A percentile compares a stretch with the other conserved stretches of the same genome.
phyloP scores from a whole-genome alignment of 2,329 filamentous ascomycete species.

The Colletotrichum filicis region DNA sequence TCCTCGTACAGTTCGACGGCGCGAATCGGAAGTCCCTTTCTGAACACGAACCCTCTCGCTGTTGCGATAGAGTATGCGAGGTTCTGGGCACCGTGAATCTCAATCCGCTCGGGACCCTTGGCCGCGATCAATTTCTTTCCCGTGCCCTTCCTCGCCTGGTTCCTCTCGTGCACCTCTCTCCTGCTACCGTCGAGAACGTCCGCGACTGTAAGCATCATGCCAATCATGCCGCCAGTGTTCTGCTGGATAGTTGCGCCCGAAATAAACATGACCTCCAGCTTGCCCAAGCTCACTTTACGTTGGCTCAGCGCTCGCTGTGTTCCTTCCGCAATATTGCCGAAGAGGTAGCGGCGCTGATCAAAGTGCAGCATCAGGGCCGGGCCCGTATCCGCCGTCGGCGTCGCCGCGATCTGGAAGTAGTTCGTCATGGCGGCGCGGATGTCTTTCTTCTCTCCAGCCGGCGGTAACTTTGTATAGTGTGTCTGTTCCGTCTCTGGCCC shows the following conservation, averaged over 20 bases:
- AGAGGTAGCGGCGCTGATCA: conserved; percentile 83
- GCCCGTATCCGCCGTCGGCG: conserved; percentile 90
- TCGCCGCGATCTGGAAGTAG: conserved; percentile 79
- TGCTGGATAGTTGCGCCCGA: conserved; percentile 82
- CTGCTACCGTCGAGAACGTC: conserved; percentile 67
- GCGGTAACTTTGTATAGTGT: neutral
- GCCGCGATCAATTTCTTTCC: conserved; percentile 43
- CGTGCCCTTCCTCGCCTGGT: conserved; percentile 53
- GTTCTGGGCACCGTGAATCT: conserved; percentile 83
- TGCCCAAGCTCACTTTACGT: conserved; percentile 71
- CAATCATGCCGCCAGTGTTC: conserved; percentile 83
- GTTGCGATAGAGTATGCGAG: conserved; percentile 85
- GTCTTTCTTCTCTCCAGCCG: neutral
- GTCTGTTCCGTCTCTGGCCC: neutral
- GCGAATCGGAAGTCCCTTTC: conserved; percentile 81
- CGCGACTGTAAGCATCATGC: conserved; percentile 85
- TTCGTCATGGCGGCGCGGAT: conserved; percentile 71
- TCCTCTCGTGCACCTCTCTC: conserved; percentile 51
- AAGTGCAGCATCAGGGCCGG: conserved; percentile 83
- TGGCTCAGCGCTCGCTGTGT: conserved; percentile 82
- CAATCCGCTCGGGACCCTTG: conserved; percentile 34
- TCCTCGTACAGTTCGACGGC: conserved; percentile 73
- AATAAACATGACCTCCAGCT: conserved; percentile 83
- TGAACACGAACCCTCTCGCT: conserved; percentile 84
- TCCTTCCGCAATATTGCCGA: conserved; percentile 86